Evolutionary conservation across 2,329 filamentous ascomycete genomes (phyloP), one percentile per base, ranked within the genome.

Genomic region (Byssothecium circinans): DNA sequence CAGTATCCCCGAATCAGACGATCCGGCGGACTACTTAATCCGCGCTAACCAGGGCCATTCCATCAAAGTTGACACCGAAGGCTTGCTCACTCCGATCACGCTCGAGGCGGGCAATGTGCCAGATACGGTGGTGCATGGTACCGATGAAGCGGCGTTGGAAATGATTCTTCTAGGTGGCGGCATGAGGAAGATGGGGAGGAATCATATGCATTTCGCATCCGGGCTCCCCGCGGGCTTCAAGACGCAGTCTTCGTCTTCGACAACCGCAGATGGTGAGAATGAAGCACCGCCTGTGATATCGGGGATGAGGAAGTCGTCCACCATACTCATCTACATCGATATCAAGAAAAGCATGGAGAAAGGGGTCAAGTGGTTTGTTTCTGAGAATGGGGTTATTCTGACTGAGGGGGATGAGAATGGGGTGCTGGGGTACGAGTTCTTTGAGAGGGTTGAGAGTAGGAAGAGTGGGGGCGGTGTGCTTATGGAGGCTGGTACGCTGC

Each of bases 31-130:
- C 69, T 96, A 86, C 76, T 79, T 95, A 25, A 96, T 99, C 73
- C 90, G 94, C 62, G 94, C 94, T 22, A 96, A 95, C 65, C 94
- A 97, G 75, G 94, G 94, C 45, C 94, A 97, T 76, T 90, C 84
- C 61, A 88, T 99, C 65, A 83, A 84, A 63, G 74, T 86, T 29
- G 86, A 89, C 22, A 83, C 83, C n/a, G 82, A 86, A 38, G 81
- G 81, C 0, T 79, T 95, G 2, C 81, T 96, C 2, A 80, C 78
- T 17, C 84, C 86, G 6, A 77, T 96, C 47, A 85, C 63, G 0
- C 17, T 39, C 1, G 79, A 80, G 27, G 72, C 67, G 6, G 79
- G 63, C 19, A 82, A 82, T 52, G 60, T 91, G 1, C 89, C 89
- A 0, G 64, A 76, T 0, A 76, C 79, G 0, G 89, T 91, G 2